Evolutionary conservation across 768 basidiomycete genomes (phyloP).

Genomic region (Tricholoma flavovirens): DNA sequence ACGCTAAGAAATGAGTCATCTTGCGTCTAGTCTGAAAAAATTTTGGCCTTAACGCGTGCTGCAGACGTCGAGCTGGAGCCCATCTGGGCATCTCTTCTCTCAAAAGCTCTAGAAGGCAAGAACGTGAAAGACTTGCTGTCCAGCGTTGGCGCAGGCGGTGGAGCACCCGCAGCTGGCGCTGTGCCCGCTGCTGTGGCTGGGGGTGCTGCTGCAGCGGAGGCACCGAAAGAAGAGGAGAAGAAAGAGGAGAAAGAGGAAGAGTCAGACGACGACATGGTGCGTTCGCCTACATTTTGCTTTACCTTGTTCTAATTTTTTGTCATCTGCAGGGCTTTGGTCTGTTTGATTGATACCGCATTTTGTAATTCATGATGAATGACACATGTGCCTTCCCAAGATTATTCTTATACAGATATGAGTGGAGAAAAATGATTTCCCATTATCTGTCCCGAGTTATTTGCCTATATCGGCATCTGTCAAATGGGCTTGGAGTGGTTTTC

Average conservation of each 20-base stretch:
- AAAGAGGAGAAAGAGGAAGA: slow-evolving; percentile 88
- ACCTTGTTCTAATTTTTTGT: neutral
- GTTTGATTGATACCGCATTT: slow-evolving; percentile 65
- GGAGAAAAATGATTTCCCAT: too few species aligned
- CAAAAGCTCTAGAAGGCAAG: slow-evolving; percentile 97
- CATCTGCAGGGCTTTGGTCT: slow-evolving; percentile 82
- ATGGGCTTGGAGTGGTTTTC: too few species aligned
- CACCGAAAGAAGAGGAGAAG: slow-evolving; percentile 73
- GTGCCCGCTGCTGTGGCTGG: slow-evolving; percentile 44
- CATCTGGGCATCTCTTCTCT: slow-evolving; percentile 96
- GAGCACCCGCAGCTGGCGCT: slow-evolving; percentile 65
- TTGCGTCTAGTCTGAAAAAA: slow-evolving; percentile 82
- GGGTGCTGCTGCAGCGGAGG: slow-evolving; percentile 62
- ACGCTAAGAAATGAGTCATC: neutral
- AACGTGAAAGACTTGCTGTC: slow-evolving; percentile 93
- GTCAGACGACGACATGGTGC: slow-evolving; percentile 85
- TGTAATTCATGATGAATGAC: neutral
- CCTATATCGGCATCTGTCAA: too few species aligned
- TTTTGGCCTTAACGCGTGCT: slow-evolving; percentile 75
- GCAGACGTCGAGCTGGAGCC: slow-evolving; percentile 86
- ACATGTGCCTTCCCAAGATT: too few species aligned
- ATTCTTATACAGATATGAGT: too few species aligned
- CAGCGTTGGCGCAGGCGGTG: slow-evolving; percentile 92
- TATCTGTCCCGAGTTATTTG: too few species aligned
- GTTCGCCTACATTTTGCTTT: slow-evolving; percentile 18